Conservation (phyloP, 2,329 filamentous ascomycete species). For the Nemania diffusa region DNA sequence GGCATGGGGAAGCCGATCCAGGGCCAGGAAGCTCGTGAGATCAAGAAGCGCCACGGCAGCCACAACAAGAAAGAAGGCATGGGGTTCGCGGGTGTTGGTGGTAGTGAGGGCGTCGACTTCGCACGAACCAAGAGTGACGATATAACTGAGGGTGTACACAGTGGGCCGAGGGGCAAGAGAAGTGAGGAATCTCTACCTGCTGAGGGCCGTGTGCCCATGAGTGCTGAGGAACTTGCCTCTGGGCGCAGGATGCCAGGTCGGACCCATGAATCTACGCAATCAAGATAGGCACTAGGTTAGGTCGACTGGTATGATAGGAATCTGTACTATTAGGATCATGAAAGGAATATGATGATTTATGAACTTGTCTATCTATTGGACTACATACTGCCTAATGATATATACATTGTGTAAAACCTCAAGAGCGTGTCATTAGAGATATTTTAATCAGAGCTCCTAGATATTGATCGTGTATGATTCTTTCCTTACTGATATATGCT, state of each 20-base stretch:
- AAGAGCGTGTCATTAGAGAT: not conserved
- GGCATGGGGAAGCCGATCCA: conserved; percentile 57
- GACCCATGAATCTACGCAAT: conserved; percentile 38
- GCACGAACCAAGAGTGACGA: conserved; percentile 47
- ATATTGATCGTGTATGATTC: not conserved
- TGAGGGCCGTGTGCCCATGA: conserved; percentile 41
- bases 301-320: not conserved
- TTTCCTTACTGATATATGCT: too few relatives aligned
- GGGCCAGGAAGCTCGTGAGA: conserved; percentile 56
- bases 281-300: not conserved
- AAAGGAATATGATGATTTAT: not conserved
- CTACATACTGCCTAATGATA: not conserved
- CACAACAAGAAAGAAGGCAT: conserved; percentile 52
- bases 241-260: conserved; percentile 34
- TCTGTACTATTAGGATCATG: conserved; percentile 7
- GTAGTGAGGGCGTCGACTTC: conserved; percentile 45
- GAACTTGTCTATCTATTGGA: not conserved
- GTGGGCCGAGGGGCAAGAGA: conserved; percentile 41
- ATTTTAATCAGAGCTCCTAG: not conserved
- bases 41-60: conserved; percentile 50
- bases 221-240: conserved; percentile 45
- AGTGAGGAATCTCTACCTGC: conserved; percentile 42
- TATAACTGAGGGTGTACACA: conserved; percentile 48
- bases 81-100: conserved; percentile 55
- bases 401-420: too few relatives aligned